Conservation (phyloP, 257 asterid genomes). For the Galeopsis tetrahit region DNA sequence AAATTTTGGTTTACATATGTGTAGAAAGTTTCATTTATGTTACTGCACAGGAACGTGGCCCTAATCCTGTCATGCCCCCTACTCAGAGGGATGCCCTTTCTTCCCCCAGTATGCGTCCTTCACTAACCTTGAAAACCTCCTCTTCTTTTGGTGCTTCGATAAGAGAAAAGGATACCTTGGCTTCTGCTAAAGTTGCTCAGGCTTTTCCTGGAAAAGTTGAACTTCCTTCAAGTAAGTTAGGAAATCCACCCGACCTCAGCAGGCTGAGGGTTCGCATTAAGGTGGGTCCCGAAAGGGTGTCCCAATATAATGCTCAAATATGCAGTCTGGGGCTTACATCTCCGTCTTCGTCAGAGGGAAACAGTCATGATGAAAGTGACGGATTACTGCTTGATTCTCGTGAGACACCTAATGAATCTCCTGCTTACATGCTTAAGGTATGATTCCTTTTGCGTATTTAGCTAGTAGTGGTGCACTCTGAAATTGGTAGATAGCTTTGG, state of each 20-base stretch:
- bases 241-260: slow-evolving; percentile 47
- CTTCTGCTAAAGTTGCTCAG: slow-evolving; percentile 50
- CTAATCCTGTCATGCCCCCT: slow-evolving; percentile 41
- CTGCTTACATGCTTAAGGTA: slow-evolving; percentile 67
- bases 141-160: slow-evolving; percentile 42
- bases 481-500: slow-evolving; percentile 16
- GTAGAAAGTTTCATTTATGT: slow-evolving; percentile 34
- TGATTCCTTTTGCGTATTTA: slow-evolving; percentile 28
- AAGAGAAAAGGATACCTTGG: slow-evolving; percentile 42
- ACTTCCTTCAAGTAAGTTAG: slow-evolving; percentile 50
- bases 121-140: slow-evolving; percentile 44
- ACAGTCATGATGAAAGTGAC: slow-evolving; percentile 68
- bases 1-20: slow-evolving; percentile 34
- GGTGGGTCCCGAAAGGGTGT: slow-evolving; percentile 65
- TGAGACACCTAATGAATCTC: slow-evolving; percentile 57
- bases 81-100: slow-evolving; percentile 45
- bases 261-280: slow-evolving; percentile 77
- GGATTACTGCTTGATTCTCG: slow-evolving; percentile 47
- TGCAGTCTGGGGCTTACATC: slow-evolving; percentile 81
- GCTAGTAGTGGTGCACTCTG: slow-evolving; percentile 15
- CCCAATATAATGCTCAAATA: slow-evolving; percentile 70
- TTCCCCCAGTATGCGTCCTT: slow-evolving; percentile 36
- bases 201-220: slow-evolving; percentile 47
- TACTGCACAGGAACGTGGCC: slow-evolving; percentile 57
- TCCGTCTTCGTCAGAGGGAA: slow-evolving; percentile 79